Evolutionary conservation across 2,329 filamentous ascomycete genomes (phyloP).

Genomic region (Capronia americana): DNA sequence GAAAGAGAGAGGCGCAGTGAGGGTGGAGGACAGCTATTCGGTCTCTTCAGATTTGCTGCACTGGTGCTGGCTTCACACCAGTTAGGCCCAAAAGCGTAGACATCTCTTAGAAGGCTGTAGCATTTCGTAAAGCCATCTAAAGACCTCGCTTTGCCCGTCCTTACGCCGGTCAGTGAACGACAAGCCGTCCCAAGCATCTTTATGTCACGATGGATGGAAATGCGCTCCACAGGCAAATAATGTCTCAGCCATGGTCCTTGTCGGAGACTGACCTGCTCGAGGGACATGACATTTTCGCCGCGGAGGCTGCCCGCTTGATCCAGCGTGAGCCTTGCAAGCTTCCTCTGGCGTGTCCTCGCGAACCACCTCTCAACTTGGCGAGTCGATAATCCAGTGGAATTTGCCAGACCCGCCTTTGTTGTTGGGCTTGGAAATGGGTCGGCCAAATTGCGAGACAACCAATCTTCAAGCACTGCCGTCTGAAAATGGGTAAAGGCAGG

Average conservation of each 20-base stretch:
- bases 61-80: background rate
- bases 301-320: background rate
- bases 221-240: background rate
- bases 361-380: conserved; percentile 8
- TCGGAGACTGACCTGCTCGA: background rate
- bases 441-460: conserved; percentile 1
- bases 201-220: background rate
- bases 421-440: background rate
- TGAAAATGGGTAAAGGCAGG: background rate
- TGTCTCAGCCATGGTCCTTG: background rate
- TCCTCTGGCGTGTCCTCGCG: conserved; percentile 13
- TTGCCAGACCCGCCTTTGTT: background rate
- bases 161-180: background rate
- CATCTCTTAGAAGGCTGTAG: background rate
- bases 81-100: background rate
- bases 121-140: background rate
- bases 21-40: background rate
- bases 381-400: background rate
- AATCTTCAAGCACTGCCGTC: background rate
- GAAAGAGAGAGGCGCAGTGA: background rate
- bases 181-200: background rate
- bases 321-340: background rate
- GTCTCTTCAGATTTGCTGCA: background rate
- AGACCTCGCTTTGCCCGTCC: background rate
- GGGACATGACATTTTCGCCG: background rate